These are phyloP conservation scores for Symbiotaphrina buchneri DNA, from an alignment of 495 filamentous ascomycete species.

Conservation along the genomic window DNA sequence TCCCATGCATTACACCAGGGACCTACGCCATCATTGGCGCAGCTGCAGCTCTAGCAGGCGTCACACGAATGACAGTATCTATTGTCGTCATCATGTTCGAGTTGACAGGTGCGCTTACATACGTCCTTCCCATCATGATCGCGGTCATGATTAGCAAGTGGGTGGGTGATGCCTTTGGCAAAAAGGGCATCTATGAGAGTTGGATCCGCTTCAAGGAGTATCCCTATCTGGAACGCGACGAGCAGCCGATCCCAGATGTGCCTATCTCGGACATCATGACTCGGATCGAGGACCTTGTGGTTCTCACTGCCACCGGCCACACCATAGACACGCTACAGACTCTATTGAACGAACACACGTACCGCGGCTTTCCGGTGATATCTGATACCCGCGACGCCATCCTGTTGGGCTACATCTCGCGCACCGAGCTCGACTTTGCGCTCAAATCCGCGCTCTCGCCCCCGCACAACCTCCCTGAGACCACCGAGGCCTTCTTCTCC, in stretches of 20 bases:
- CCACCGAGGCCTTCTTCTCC: slow-evolving; percentile 64
- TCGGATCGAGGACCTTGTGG: slow-evolving; percentile 66
- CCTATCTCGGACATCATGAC: slow-evolving; percentile 78
- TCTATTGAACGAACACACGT: slow-evolving; percentile 48
- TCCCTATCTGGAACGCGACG: slow-evolving; percentile 85
- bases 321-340: slow-evolving; percentile 52
- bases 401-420: slow-evolving; percentile 81
- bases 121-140: slow-evolving; percentile 97
- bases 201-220: slow-evolving; percentile 97
- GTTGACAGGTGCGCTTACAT: slow-evolving; percentile 84
- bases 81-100: slow-evolving; percentile 99
- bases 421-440: slow-evolving; percentile 70
- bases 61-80: slow-evolving; percentile 91
- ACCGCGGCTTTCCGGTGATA: slow-evolving; percentile 86
- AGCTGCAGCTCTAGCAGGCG: slow-evolving; percentile 84
- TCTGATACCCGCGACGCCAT: slow-evolving; percentile 48
- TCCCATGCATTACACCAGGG: slow-evolving; percentile 80
- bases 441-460: slow-evolving; percentile 29
- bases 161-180: slow-evolving; percentile 92
- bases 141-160: slow-evolving; percentile 98
- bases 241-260: slow-evolving; percentile 60
- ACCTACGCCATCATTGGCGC: slow-evolving; percentile 94
- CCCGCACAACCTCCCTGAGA: slow-evolving; percentile 33
- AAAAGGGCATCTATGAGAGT: slow-evolving; percentile 86
- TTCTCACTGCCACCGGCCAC: slow-evolving; percentile 69